A percentile compares a stretch with the other conserved stretches of the same genome.
These are phyloP conservation scores for Xerocomus potaroensis DNA, from an alignment of 768 basidiomycete species.

Conservation along the genomic window DNA sequence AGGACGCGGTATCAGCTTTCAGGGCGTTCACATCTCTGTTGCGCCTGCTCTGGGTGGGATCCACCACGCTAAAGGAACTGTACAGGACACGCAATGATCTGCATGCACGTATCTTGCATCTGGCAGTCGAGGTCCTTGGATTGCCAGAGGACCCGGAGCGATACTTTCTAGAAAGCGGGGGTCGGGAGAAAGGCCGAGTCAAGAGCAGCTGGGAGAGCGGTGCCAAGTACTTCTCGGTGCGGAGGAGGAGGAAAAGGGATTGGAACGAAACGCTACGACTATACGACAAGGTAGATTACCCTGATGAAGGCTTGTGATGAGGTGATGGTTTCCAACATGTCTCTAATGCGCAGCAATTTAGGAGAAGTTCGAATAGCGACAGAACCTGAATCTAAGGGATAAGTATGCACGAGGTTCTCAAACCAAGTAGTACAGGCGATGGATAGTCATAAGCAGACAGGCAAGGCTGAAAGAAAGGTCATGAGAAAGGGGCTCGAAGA, in stretches of 20 bases:
- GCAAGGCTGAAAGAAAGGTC: too few relatives aligned
- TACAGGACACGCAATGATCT: constrained; percentile 51
- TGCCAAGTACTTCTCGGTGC: constrained; percentile 74
- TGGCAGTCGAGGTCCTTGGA: constrained; percentile 54
- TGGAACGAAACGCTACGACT: constrained; percentile 85
- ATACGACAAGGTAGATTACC: constrained; percentile 82
- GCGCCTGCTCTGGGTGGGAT: constrained; percentile 61
- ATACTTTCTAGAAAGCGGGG: constrained; percentile 56
- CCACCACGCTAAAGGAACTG: constrained; percentile 49
- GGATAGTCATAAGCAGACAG: background rate
- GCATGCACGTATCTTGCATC: constrained; percentile 59
- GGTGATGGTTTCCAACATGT: background rate
- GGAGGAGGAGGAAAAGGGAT: constrained; percentile 74
- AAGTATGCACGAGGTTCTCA: constrained; percentile 9
- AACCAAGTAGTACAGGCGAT: background rate
- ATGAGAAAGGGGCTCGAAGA: too few relatives aligned
- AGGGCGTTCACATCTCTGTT: constrained; percentile 65
- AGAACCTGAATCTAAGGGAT: background rate
- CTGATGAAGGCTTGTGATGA: constrained; percentile 40
- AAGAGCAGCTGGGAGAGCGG: constrained; percentile 62
- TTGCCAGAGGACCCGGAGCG: constrained; percentile 68
- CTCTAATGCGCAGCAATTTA: background rate
- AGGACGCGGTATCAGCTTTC: constrained; percentile 76
- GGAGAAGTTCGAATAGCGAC: background rate
- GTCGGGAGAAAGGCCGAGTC: constrained; percentile 68